phyloP scores from a whole-genome alignment of 2,329 filamentous ascomycete species.

The Talaromyces verruculosus region DNA sequence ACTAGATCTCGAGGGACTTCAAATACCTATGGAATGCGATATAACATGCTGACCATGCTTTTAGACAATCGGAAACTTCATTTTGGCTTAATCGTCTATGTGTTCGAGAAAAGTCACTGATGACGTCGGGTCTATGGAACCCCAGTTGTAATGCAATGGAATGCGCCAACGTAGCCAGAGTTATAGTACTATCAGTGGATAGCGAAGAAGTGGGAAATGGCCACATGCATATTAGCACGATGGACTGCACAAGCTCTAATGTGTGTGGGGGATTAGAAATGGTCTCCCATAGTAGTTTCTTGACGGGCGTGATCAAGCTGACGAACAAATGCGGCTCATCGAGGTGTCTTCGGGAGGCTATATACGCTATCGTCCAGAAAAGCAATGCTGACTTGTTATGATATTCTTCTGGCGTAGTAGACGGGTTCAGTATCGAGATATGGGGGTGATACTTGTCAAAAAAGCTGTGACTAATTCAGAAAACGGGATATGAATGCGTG shows the following conservation, averaged over 20 bases:
- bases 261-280: constrained; percentile 25
- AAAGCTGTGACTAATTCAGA: constrained; percentile 8
- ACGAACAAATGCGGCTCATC: constrained; percentile 20
- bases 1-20: not conserved
- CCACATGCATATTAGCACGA: constrained; percentile 28
- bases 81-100: constrained; percentile 17
- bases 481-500: not conserved
- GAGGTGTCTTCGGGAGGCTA: constrained; percentile 19
- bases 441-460: constrained; percentile 18
- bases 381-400: constrained; percentile 19
- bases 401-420: constrained; percentile 17
- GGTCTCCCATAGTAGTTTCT: constrained; percentile 22
- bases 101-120: constrained; percentile 24
- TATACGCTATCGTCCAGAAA: constrained; percentile 24
- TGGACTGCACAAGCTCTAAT: constrained; percentile 26
- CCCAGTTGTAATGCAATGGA: constrained; percentile 26
- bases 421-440: constrained; percentile 7
- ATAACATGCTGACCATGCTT: constrained; percentile 28
- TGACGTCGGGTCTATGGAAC: constrained; percentile 26
- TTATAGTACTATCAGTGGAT: constrained; percentile 23
- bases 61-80: constrained; percentile 22
- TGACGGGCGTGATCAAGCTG: constrained; percentile 17
- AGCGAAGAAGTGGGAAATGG: constrained; percentile 27
- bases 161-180: constrained; percentile 24
- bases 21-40: constrained; percentile 23